phyloP scores from a whole-genome alignment of 2,329 filamentous ascomycete species.

The Pseudopyrenochaeta lycopersici region DNA sequence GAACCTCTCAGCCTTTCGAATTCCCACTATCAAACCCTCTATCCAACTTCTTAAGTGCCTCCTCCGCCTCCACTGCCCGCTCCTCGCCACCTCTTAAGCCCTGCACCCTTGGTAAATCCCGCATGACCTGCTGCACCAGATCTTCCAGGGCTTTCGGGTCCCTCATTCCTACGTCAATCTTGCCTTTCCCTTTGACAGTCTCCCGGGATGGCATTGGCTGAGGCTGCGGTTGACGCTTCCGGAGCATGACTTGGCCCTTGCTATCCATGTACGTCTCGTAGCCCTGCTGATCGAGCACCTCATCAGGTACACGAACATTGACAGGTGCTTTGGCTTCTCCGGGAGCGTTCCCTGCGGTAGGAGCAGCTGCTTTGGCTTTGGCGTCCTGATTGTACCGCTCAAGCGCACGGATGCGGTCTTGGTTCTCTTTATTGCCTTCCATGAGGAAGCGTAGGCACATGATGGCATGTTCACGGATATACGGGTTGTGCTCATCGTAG shows the following conservation, averaged over 20 bases:
- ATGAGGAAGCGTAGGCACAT: slow-evolving; percentile 66
- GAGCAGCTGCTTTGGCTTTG: slow-evolving; percentile 19
- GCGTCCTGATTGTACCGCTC: slow-evolving; percentile 41
- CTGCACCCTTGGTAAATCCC: slow-evolving; percentile 52
- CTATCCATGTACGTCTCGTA: slow-evolving; percentile 62
- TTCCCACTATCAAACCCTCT: slow-evolving; percentile 43
- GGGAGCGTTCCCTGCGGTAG: slow-evolving; percentile 6
- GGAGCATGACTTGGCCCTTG: slow-evolving; percentile 58
- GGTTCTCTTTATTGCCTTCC: slow-evolving; percentile 77
- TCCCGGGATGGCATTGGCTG: slow-evolving; percentile 14
- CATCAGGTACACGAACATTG: slow-evolving; percentile 53
- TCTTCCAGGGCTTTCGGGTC: slow-evolving; percentile 55
- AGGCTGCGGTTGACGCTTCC: slow-evolving; percentile 49
- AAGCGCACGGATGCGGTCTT: slow-evolving; percentile 74
- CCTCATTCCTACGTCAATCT: slow-evolving; percentile 42
- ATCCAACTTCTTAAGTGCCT: slow-evolving; percentile 58
- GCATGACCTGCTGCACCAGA: slow-evolving; percentile 58
- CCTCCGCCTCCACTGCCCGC: slow-evolving; percentile 44
- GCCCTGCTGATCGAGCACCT: slow-evolving; percentile 59
- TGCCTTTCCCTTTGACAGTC: slow-evolving; percentile 34
- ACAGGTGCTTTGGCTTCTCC: slow-evolving; percentile 24
- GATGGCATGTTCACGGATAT: slow-evolving; percentile 81
- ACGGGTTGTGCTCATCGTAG: slow-evolving; percentile 93
- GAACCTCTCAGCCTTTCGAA: slow-evolving; percentile 3
- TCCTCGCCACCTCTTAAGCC: slow-evolving; percentile 52